Evolutionary conservation across 805 yeast genomes (phyloP), one percentile per base, ranked within the genome.

Genomic region (Dipodascus geniculatus): DNA sequence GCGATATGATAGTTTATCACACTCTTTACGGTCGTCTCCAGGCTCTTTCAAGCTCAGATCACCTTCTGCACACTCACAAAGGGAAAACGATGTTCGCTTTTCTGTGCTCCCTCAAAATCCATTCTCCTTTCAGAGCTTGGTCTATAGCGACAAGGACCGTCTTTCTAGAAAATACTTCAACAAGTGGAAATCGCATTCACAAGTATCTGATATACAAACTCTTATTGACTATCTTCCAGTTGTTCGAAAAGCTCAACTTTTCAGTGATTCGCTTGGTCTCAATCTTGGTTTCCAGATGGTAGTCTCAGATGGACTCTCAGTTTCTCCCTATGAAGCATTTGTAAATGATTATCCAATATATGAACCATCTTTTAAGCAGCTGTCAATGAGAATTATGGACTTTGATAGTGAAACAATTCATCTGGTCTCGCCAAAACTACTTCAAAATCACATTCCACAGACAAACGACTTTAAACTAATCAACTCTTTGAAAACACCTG

Each of bases 381-480:
- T 55, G 14, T 50, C 51, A 28, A 57, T 59, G 20, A 51, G 66
- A 17, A 55, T 59, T 2, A 49, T 54, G 28, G 62, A 63, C 48
- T 55, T 51, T 42, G 54, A 42, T 4, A 49, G 53, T 17, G 35
- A 51, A 19, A 47, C 54, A 8, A 52, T 63, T 20, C 31, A 52
- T 23, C 48, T 61, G 1, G 51, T 58, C 52, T 55, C 65, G 4
- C 33, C 57, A 3, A 54, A 49, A 17, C 51, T 48, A 31, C 56
- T 62, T 2, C 57, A 54, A 22, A 22, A 48, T 6, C 51, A 50
- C 3, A 53, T 58, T 9, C 38, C 50, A 33, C 53, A 54, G 17
- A 28, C 33, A 6, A 11, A 28, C 6, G 11, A 28, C 11, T 28
- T 28, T 11, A 11, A 28, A 6, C 11, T 28, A 11, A 28, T 28